Conservation (phyloP, 306 rosid genomes). For the Vigna reflexopilosa region DNA sequence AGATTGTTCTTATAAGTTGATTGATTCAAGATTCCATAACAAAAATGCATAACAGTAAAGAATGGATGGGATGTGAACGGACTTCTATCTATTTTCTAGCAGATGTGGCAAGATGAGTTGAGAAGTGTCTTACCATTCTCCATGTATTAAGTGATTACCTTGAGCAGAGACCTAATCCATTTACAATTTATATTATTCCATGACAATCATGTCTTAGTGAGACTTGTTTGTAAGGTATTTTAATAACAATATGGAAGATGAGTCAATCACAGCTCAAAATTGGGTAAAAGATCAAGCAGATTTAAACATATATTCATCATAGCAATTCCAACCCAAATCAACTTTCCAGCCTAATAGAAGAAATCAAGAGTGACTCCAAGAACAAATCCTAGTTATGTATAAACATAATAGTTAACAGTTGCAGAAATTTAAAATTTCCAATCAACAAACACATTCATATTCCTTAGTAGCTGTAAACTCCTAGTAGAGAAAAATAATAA, state of each 20-base stretch:
- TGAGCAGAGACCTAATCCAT: too few species aligned
- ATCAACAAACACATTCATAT: too few species aligned
- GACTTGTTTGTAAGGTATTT: too few species aligned
- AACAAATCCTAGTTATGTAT: not conserved
- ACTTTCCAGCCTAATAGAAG: not conserved
- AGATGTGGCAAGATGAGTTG: not conserved
- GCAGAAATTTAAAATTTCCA: too few species aligned
- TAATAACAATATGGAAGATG: too few species aligned
- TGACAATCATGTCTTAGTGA: too few species aligned
- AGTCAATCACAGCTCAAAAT: not conserved
- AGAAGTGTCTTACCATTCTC: not conserved
- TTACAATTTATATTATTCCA: too few species aligned
- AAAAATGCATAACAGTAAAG: not conserved
- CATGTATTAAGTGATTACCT: too few species aligned
- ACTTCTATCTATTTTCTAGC: too few species aligned
- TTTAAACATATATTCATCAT: not conserved
- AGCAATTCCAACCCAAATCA: constrained; percentile 22
- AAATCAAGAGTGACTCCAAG: not conserved
- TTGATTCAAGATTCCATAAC: not conserved
- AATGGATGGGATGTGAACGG: too few species aligned
- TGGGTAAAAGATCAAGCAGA: not conserved
- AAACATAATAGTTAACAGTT: not conserved
- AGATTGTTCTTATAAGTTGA: not conserved
- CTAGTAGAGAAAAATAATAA: too few species aligned
- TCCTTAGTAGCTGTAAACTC: too few species aligned